Evolutionary conservation across 164 flowering plant genomes (phyloP).

Genomic region (Liriodendron chinense): DNA sequence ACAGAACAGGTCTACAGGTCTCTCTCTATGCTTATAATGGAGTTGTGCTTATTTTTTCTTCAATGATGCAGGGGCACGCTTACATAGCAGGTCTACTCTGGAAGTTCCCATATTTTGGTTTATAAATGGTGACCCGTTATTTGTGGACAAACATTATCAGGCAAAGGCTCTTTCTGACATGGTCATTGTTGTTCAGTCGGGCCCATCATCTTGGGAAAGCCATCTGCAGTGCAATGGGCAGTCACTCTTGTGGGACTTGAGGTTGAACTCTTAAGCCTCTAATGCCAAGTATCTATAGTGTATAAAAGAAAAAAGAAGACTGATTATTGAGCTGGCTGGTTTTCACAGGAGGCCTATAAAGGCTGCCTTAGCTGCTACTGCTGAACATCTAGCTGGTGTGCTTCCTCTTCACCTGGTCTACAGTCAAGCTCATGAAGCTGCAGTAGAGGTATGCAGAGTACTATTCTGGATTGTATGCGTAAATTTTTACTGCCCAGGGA

Average conservation of each 20-base stretch:
- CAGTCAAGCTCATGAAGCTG: slow-evolving; percentile 95
- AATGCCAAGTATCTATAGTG: not conserved
- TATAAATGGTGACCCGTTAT: slow-evolving; percentile 73
- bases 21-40: not conserved
- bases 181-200: slow-evolving; percentile 95
- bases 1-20: not conserved
- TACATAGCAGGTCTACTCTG: slow-evolving; percentile 76
- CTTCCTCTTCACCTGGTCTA: slow-evolving; percentile 94
- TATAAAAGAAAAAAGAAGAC: not conserved
- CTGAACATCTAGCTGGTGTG: slow-evolving; percentile 95
- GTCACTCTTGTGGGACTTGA: slow-evolving; percentile 85
- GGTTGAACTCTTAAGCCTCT: slow-evolving; percentile 38
- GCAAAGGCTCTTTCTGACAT: slow-evolving; percentile 96
- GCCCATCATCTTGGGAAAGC: slow-evolving; percentile 87
- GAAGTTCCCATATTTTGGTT: slow-evolving; percentile 99
- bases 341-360: slow-evolving; percentile 78
- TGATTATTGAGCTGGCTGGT: not conserved
- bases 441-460: slow-evolving; percentile 68
- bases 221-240: slow-evolving; percentile 95
- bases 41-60: slow-evolving; percentile 2
- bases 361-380: slow-evolving; percentile 89
- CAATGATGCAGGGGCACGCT: slow-evolving; percentile 63
- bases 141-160: slow-evolving; percentile 94
- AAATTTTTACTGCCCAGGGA: too few species aligned
- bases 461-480: not conserved